phyloP scores from a whole-genome alignment of 305 asterid species.

The Fraxinus albicans region DNA sequence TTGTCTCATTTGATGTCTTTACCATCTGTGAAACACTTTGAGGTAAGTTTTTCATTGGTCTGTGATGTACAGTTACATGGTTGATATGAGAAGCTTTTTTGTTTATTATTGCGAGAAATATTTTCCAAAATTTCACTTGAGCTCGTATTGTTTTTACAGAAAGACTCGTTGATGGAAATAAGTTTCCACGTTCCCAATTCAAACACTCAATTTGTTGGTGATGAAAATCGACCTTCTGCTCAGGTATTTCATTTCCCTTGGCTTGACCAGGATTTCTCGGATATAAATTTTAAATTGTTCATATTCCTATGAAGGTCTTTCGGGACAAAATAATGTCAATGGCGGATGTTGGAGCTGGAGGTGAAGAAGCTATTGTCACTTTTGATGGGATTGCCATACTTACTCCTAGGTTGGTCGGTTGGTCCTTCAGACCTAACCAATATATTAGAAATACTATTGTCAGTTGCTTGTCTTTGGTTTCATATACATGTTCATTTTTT shows the following conservation, averaged over 20 bases:
- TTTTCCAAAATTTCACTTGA: background rate
- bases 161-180: slow-evolving; percentile 98
- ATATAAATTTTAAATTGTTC: background rate
- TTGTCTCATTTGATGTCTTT: slow-evolving; percentile 10
- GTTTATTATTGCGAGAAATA: background rate
- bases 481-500: slow-evolving; percentile 21
- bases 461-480: slow-evolving; percentile 23
- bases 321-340: slow-evolving; percentile 82
- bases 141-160: slow-evolving; percentile 42
- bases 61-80: background rate
- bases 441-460: background rate
- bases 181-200: slow-evolving; percentile 95
- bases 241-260: slow-evolving; percentile 48
- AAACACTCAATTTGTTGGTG: slow-evolving; percentile 96
- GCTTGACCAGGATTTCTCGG: slow-evolving; percentile 13
- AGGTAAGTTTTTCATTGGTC: background rate
- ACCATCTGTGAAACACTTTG: background rate
- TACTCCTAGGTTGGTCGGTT: slow-evolving; percentile 94
- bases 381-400: slow-evolving; percentile 91
- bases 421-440: slow-evolving; percentile 18
- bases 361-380: slow-evolving; percentile 91
- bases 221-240: slow-evolving; percentile 87
- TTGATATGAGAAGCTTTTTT: background rate
- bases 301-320: slow-evolving; percentile 62
- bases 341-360: slow-evolving; percentile 98